These are phyloP conservation scores for Phaffomyces thermotolerans DNA, from an alignment of 805 yeast species.

Conservation along the genomic window DNA sequence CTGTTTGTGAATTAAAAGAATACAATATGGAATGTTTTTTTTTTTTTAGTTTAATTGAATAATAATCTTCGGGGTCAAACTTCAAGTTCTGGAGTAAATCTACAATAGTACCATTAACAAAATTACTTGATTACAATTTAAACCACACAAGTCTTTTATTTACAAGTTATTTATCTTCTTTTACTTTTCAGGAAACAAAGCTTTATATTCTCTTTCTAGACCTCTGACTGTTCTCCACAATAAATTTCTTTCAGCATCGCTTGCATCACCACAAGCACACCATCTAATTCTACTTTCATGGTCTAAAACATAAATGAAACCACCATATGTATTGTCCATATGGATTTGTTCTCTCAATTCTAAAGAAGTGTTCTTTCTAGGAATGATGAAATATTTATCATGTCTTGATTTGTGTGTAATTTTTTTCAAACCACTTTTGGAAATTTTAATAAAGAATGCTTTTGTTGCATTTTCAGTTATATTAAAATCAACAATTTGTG, in stretches of 20 bases:
- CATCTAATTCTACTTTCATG: constrained; percentile 70
- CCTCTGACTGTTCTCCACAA: constrained; percentile 64
- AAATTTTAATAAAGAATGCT: constrained; percentile 51
- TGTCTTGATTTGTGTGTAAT: constrained; percentile 41
- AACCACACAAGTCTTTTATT: no score
- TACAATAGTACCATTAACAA: no score
- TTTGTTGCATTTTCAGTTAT: constrained; percentile 70
- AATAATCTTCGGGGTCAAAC: no score
- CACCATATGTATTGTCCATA: constrained; percentile 72
- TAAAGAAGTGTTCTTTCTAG: constrained; percentile 51
- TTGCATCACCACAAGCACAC: constrained; percentile 84
- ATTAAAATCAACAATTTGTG: constrained; percentile 72
- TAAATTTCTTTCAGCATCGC: constrained; percentile 52
- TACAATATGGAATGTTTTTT: no score
- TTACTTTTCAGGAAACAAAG: constrained; percentile 7
- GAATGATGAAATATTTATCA: constrained; percentile 53
- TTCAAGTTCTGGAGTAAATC: neutral
- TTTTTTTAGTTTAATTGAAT: no score
- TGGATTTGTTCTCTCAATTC: constrained; percentile 50
- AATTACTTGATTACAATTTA: no score
- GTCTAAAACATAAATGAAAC: constrained; percentile 78
- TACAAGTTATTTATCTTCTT: neutral
- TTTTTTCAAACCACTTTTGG: constrained; percentile 38
- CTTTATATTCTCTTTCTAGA: constrained; percentile 40
- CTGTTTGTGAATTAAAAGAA: neutral